Base-by-base conservation (phyloP, 2,329 filamentous ascomycete genomes). In the Myriosclerotinia curreyana region DNA sequence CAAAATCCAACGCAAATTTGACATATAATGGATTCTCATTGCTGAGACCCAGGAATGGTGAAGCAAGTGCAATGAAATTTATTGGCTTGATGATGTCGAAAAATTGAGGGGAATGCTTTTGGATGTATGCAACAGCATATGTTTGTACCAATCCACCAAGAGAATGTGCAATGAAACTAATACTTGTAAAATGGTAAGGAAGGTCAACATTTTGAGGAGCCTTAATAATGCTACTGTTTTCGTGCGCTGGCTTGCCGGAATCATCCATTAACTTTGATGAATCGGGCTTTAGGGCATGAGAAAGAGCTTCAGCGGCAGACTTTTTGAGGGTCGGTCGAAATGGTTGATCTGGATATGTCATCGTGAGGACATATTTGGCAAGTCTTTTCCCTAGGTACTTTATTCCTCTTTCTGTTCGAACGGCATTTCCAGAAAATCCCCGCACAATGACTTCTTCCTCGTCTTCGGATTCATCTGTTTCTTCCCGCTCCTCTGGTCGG, bases 11-110 rank as follows among this genome's bases (percentile, higher is more conserved):
- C 0, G 95, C 95, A 75, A 99, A 98, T 72, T 93, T 96, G 76
- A 99, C 91, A 75, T 99, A 99, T 64, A 98, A 82, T 0, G 95
- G 95, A 71, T 99, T 99, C 74, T 99, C 95, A 74, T 99, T 97
- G 76, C 94, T 98, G 46, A 98, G 79, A 0, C 94, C 94, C 1
- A 98, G 79, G 69, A 97, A 92, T 0, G 94, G 94, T 0, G 93
- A 89, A 20, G 94, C 93, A 69, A 98, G 79, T 36, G 90, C 83
- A 69, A 98, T 89, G 73, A 98, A 98, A 74, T 97, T 97, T 74
- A 96, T 81, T 0, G 94, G 94, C 68, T 86, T 84, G 71, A 97
- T 96, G 6, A 86, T 79, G 58, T 93, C 83, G 71, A 98, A 98
- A 75, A 98, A 98, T 12, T 88, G 80, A 1, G 94, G 94, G 0